Evolutionary conservation across 495 filamentous ascomycete species (phyloP), one percentile per base, ranked within the genome.

Genomic region (Penicillium dipodomyicola): DNA sequence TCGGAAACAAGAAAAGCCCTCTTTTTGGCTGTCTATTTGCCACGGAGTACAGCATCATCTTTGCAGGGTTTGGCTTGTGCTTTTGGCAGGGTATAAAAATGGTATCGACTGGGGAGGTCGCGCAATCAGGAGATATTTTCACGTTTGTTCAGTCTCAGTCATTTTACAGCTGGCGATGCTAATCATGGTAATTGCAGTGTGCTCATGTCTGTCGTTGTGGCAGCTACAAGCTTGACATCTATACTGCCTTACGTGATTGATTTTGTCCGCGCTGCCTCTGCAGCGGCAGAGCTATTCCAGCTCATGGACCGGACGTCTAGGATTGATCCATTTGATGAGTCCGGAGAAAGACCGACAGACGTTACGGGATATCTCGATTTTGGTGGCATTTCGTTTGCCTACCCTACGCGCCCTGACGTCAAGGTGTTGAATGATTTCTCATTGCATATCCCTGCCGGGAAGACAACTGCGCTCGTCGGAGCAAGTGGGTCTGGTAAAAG

Each of bases 71-170:
- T 61, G 86, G 84, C 37, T 79, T 95, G 43, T 74, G 72, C 3
- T 95, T 94, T 73, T 95, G 91, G 91, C 85, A 89, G 71, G 90
- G 90, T 17, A 85, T 84, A 60, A 72, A 79, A 42, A 92, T 84
- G 69, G 64, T 91, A 6, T 82, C 88, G 1, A 62, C 72, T 11
- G 85, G 86, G 2, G 77, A 82, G 5, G 74, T 83, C 15, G 55
- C 53, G 25, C 60, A 59, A 5, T 57, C 76, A 0, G 58, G 57
- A 32, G 32, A 60, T 61, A 14, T 61, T 63, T 77, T 77, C 30
- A 73, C 70, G 27, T 75, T 7, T 10, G 49, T 51, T 25, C 74
- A 17, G 68, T 77, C 20, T 22, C 30, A 20, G 22, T 14, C 5
- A 25, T 19, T 12, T 20, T 1, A 12, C 10, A 15, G 14, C 11